phyloP scores from a whole-genome alignment of 257 asterid genomes.

The Solanum arcanum region DNA sequence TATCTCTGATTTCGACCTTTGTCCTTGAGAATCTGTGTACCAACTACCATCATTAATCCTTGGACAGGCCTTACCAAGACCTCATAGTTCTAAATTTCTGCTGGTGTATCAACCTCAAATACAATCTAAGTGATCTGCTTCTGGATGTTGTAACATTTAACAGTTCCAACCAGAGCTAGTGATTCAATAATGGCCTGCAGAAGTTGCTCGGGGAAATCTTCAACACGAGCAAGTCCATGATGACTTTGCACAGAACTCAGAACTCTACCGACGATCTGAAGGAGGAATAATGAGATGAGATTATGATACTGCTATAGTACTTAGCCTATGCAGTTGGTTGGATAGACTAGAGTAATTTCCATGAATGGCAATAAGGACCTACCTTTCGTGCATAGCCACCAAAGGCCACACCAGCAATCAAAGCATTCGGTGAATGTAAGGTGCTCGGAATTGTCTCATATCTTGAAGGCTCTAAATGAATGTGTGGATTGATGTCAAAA shows the following conservation, averaged over 20 bases:
- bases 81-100: not conserved
- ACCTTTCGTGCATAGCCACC: constrained; percentile 96
- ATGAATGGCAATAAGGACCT: not conserved
- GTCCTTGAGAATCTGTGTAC: not conserved
- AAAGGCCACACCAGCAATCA: constrained; percentile 75
- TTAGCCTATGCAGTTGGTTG: not conserved
- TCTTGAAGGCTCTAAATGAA: constrained; percentile 13
- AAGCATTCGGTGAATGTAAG: constrained; percentile 26
- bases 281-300: not conserved
- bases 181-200: constrained; percentile 49
- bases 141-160: constrained; percentile 35
- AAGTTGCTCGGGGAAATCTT: constrained; percentile 61
- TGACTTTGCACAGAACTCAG: constrained; percentile 37
- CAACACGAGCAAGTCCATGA: constrained; percentile 39
- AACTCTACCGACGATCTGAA: constrained; percentile 71
- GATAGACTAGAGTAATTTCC: not conserved
- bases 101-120: not conserved
- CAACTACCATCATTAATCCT: not conserved
- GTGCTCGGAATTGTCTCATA: constrained; percentile 1
- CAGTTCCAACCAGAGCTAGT: constrained; percentile 73
- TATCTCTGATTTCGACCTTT: not conserved
- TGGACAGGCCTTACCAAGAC: not conserved
- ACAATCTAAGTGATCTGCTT: not conserved
- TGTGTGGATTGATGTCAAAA: not conserved
- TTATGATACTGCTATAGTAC: not conserved